These are phyloP conservation scores for Chrysoporthe puriensis DNA, from an alignment of 2,329 filamentous ascomycete genomes.

Conservation along the genomic window DNA sequence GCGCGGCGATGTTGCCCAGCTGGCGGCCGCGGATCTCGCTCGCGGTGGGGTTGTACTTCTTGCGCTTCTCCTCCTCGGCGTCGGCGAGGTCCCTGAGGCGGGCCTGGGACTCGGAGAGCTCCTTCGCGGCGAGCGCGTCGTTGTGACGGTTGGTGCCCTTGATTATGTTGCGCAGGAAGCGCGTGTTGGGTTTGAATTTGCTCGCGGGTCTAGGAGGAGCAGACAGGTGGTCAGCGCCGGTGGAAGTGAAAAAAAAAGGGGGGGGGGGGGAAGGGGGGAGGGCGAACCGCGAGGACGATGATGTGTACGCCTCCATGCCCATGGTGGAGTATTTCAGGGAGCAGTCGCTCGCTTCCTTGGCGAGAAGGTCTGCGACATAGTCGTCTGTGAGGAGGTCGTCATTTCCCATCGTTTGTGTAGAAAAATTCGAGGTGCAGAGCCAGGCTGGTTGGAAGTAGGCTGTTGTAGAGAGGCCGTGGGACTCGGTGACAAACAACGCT, in stretches of 20 bases:
- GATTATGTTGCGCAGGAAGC: conserved; percentile 86
- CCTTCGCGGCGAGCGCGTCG: conserved; percentile 79
- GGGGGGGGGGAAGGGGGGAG: conserved; percentile 27
- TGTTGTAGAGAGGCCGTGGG: not conserved
- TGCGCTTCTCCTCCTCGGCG: conserved; percentile 48
- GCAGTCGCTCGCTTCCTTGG: conserved; percentile 75
- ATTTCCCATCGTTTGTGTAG: conserved; percentile 43
- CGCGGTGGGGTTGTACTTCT: conserved; percentile 49
- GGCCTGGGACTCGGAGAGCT: conserved; percentile 76
- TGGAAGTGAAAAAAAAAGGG: conserved; percentile 25
- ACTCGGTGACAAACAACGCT: not conserved
- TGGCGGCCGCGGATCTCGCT: conserved; percentile 60
- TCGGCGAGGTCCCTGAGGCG: conserved; percentile 66
- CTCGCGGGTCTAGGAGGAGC: conserved; percentile 56
- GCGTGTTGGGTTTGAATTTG: conserved; percentile 86
- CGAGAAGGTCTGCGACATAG: conserved; percentile 78
- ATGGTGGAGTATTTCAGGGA: conserved; percentile 75
- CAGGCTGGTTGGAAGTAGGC: not conserved
- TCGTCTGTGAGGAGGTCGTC: conserved; percentile 69
- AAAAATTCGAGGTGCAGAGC: not conserved
- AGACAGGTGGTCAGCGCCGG: not conserved
- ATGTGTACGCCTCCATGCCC: conserved; percentile 69
- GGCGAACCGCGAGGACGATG: conserved; percentile 30
- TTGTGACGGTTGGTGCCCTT: conserved; percentile 89
- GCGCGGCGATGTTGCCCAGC: conserved; percentile 63